Evolutionary conservation across 148 eudicot genomes (phyloP), one percentile per base, ranked within the genome.

Genomic region (Silene conica): DNA sequence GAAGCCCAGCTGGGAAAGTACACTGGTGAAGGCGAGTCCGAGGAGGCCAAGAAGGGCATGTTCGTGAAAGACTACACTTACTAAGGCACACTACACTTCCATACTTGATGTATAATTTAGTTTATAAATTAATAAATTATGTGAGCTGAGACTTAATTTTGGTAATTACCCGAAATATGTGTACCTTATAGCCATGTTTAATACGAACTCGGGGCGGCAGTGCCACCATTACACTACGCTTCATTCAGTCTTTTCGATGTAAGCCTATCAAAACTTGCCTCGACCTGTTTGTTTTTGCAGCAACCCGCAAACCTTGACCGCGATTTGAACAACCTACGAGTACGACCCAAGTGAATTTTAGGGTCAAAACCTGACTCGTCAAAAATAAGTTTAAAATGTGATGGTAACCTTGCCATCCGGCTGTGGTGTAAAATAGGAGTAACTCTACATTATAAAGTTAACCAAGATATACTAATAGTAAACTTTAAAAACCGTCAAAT

Each of bases 1-100:
- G 85, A 81, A 55, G 98, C 98, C 58, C 97, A 89, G 81, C 94
- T 93, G 28, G 97, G 97, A 5, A 93, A 93, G 80, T 93, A 91
- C 92, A 85, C 89, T 0, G 95, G 91, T 20, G 97, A 89, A 72
- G 96, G 92, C 10, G 98, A 91, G 76, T 89, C 96, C 0, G 97
- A 85, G 20, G 97, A 85, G 66, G 92, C 97, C 73, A 90, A 89
- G 65, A 48, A 92, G 77, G 93, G 85, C 75, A 86, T 90, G 92
- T 90, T 85, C 31, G 98, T 90, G 72, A 90, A 93, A 87, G 92
- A 88, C 76, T 93, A 93, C 73, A 87, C 82, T 46, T 93, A 90
- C 89, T 92, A 77, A 86, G 81, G 68, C 68, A 69, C 26, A n/a
- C n/a, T n/a, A n/a, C n/a, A n/a, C n/a, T n/a, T n/a, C n/a, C 28